Conservation (phyloP, 1,139 yeast species). For the Taphrina deformans region DNA sequence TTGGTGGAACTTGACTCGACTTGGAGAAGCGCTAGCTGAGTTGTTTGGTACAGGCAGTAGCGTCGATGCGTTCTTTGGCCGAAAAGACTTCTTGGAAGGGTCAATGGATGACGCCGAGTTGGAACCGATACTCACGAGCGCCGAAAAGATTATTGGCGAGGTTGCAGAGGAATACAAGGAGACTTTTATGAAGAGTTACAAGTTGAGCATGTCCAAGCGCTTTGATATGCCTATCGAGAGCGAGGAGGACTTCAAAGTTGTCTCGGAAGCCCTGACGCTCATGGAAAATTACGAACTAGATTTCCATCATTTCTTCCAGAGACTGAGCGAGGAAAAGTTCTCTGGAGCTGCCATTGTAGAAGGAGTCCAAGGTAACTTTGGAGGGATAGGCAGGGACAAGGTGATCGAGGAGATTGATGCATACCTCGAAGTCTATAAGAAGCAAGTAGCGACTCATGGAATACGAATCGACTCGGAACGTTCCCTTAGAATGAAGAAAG, state of each 20-base stretch:
- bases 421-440: conserved; percentile 50
- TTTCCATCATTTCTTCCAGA: conserved; percentile 73
- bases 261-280: conserved; percentile 54
- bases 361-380: conserved; percentile 39
- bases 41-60: conserved; percentile 58
- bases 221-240: conserved; percentile 59
- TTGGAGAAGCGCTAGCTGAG: conserved; percentile 83
- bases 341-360: conserved; percentile 34
- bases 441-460: conserved; percentile 49
- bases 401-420: conserved; percentile 43
- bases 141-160: conserved; percentile 62
- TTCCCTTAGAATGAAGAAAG: conserved; percentile 48
- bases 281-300: conserved; percentile 66
- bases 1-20: conserved; percentile 89
- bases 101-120: conserved; percentile 55
- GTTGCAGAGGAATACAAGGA: conserved; percentile 68
- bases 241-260: conserved; percentile 55
- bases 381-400: conserved; percentile 42
- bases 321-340: conserved; percentile 53
- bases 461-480: conserved; percentile 48
- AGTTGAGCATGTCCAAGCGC: conserved; percentile 61
- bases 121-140: conserved; percentile 58
- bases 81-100: conserved; percentile 42
- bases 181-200: conserved; percentile 61
- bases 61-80: conserved; percentile 47